Conservation (phyloP, 1,284 basidiomycete species). For the Boletellus dicymbophilus region DNA sequence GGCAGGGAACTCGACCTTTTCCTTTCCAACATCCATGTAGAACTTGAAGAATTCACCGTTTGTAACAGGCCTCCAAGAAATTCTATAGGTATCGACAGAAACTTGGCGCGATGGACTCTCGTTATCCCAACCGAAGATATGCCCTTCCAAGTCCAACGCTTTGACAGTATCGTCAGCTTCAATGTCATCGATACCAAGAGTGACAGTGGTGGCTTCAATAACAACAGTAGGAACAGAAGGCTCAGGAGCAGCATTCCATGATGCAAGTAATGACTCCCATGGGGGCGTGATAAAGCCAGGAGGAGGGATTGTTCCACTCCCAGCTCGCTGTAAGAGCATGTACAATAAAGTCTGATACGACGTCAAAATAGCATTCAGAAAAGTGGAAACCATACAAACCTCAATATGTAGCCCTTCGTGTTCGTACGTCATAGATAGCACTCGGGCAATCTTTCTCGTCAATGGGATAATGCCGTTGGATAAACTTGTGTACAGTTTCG, state of each 20-base stretch:
- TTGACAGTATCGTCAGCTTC: conserved; percentile 67
- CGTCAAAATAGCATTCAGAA: conserved; percentile 12
- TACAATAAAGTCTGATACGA: conserved; percentile 79
- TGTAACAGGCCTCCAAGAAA: conserved; percentile 84
- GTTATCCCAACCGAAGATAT: conserved; percentile 96
- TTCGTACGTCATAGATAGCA: conserved; percentile 88
- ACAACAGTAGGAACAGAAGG: conserved; percentile 47
- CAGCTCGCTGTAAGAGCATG: conserved; percentile 87
- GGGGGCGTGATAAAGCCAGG: conserved; percentile 73
- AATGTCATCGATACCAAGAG: conserved; percentile 83
- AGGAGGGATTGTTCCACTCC: conserved; percentile 78
- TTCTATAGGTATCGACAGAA: conserved; percentile 62
- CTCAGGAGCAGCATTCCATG: conserved; percentile 60
- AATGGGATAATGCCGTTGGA: conserved; percentile 56
- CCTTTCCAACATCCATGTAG: conserved; percentile 43
- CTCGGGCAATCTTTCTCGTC: conserved; percentile 72
- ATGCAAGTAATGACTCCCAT: conserved; percentile 69
- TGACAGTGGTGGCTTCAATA: conserved; percentile 62
- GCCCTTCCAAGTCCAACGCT: conserved; percentile 43
- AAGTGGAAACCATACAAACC: conserved; percentile 33
- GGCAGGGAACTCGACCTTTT: conserved; percentile 48
- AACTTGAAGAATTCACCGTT: conserved; percentile 79
- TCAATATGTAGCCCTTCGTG: conserved; percentile 89
- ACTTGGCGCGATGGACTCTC: conserved; percentile 75
- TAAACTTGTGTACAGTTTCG: conserved; percentile 74